Evolutionary conservation across 2,329 filamentous ascomycete genomes (phyloP), one percentile per base, ranked within the genome.

Genomic region (Paracamarosporium sp.): DNA sequence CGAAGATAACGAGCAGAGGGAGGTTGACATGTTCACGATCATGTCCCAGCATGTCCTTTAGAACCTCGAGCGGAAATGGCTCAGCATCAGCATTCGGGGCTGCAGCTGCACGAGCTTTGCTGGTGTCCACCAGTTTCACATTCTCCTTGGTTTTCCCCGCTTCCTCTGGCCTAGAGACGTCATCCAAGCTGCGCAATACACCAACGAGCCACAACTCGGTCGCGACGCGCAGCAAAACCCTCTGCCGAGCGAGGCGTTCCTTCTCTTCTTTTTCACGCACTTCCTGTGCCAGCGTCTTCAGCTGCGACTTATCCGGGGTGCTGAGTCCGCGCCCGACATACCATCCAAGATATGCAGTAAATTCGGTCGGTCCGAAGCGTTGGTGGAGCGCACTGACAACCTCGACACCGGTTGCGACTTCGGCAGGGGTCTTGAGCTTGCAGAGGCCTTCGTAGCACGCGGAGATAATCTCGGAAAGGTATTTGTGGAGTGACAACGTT

Each of bases 171-270:
- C 85, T 80, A 50, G 86, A 81, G 35, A 88, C 85, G 74, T 90
- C 88, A 65, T 90, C 87, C 57, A 98, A 82, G 40, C 93, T 97
- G 68, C 90, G 87, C 65, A 99, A 78, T 40, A 95, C 90, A 27
- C 92, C 92, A 17, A 96, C 92, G 4, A 99, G 86, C 96, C 96
- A 99, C 33, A 99, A 83, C 76, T 99, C 95, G 2, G 95, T 97
- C 31, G 96, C 93, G 12, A 99, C 90, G 35, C 93, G 88, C 53
- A 99, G 80, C 22, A 99, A 85, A 5, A 93, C 85, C 56, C 95
- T 88, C 76, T 99, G 96, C 53, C 95, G 87, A 30, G 88, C 85
- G 38, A 98, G 83, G 5, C 95, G 90, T 59, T 99, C 95, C 77
- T 97, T 97, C 78, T 99, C 95, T 76, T 99, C 95, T 64, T 92